phyloP scores from a whole-genome alignment of 2,329 filamentous ascomycete species.

The Orbilia brochopaga region DNA sequence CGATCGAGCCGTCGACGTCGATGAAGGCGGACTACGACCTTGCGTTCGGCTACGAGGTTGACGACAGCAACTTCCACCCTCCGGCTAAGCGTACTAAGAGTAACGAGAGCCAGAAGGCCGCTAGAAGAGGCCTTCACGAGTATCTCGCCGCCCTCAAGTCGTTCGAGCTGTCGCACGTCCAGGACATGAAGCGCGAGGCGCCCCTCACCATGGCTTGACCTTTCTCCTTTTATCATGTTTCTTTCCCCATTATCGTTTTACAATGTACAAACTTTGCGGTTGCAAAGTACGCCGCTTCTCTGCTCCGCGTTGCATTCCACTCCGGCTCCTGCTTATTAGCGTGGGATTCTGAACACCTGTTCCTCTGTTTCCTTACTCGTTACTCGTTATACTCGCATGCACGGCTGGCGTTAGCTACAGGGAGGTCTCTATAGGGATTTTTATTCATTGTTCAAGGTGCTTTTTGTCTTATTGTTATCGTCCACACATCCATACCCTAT shows the following conservation, averaged over 20 bases:
- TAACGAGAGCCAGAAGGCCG: constrained; percentile 48
- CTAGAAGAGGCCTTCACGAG: constrained; percentile 43
- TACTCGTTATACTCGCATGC: constrained; percentile 12
- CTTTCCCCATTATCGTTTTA: constrained; percentile 23
- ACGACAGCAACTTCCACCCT: constrained; percentile 41
- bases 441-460: constrained; percentile 3
- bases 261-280: too few relatives aligned
- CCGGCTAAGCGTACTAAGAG: constrained; percentile 49
- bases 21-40: constrained; percentile 37
- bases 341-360: constrained; percentile 27
- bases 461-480: constrained; percentile 14
- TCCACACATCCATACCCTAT: constrained; percentile 47
- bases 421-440: constrained; percentile 43
- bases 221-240: constrained; percentile 17
- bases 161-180: constrained; percentile 45
- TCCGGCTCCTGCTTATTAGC: constrained; percentile 31
- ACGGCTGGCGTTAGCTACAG: constrained; percentile 46
- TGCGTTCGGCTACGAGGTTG: constrained; percentile 47
- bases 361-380: constrained; percentile 8
- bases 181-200: constrained; percentile 48
- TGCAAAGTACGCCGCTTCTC: too few relatives aligned
- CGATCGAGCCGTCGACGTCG: constrained; percentile 16
- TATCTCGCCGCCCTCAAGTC: constrained; percentile 50
- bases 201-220: constrained; percentile 42
- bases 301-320: constrained; percentile 11